These are phyloP conservation scores for Nematocida sp. DNA, from an alignment of 371 early-diverging fungal species.

Conservation along the genomic window DNA sequence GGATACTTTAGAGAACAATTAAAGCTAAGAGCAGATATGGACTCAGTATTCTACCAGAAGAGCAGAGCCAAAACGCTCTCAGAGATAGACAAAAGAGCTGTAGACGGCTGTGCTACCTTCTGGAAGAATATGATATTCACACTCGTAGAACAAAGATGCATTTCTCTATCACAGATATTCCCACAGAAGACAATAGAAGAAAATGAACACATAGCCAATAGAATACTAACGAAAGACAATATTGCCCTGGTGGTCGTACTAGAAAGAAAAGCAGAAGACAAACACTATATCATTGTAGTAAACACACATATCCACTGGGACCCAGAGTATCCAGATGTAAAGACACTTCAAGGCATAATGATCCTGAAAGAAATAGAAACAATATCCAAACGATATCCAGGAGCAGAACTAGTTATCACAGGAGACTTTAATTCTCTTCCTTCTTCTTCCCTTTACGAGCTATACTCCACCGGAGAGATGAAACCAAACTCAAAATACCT, in stretches of 20 bases:
- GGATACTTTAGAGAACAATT: slow-evolving; percentile 74
- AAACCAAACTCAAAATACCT: slow-evolving; percentile 68
- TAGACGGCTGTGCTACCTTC: slow-evolving; percentile 95
- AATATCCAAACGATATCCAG: slow-evolving; percentile 61
- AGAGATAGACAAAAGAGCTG: slow-evolving; percentile 74
- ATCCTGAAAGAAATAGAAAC: slow-evolving; percentile 79
- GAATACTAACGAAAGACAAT: slow-evolving; percentile 84
- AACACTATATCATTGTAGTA: slow-evolving; percentile 70
- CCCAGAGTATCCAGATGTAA: slow-evolving; percentile 79
- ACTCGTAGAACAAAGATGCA: slow-evolving; percentile 70
- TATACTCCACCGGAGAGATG: slow-evolving; percentile 66
- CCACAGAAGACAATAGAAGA: slow-evolving; percentile 75
- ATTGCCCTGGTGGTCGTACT: slow-evolving; percentile 78
- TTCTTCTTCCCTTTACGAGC: slow-evolving; percentile 81
- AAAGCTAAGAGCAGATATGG: slow-evolving; percentile 67
- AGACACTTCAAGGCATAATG: slow-evolving; percentile 87
- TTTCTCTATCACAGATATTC: slow-evolving; percentile 84
- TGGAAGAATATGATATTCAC: slow-evolving; percentile 73
- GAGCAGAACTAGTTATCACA: slow-evolving; percentile 63
- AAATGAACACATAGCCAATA: slow-evolving; percentile 80
- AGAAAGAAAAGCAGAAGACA: slow-evolving; percentile 67
- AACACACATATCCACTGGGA: slow-evolving; percentile 70
- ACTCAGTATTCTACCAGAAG: slow-evolving; percentile 83
- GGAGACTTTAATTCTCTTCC: slow-evolving; percentile 94
- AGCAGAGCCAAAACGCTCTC: slow-evolving; percentile 80